A percentile compares a stretch with the other conserved stretches of the same genome.
These are phyloP conservation scores for Termitomyces sp. DNA, from an alignment of 768 basidiomycete genomes.

Conservation along the genomic window DNA sequence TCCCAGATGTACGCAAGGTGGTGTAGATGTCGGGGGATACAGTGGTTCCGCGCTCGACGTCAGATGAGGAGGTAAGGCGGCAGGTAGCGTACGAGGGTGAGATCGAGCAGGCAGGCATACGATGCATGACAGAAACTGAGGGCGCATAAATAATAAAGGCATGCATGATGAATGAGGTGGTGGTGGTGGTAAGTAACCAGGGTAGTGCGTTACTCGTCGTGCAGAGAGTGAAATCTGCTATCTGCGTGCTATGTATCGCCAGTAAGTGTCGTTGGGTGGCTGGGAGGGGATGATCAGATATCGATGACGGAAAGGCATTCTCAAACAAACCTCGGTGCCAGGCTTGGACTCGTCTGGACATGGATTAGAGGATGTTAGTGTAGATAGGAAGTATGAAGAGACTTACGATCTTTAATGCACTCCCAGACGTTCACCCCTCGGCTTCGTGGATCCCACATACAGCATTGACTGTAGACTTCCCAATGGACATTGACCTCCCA, in stretches of 20 bases:
- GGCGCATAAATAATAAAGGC: conserved; percentile 12
- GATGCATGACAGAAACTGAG: background rate
- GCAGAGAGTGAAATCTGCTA: conserved; percentile 14
- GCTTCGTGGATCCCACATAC: conserved; percentile 64
- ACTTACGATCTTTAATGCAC: conserved; percentile 66
- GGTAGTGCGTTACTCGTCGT: background rate
- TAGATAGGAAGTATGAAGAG: background rate
- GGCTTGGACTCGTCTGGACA: conserved; percentile 55
- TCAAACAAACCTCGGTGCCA: conserved; percentile 33
- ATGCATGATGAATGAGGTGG: conserved; percentile 5
- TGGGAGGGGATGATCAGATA: conserved; percentile 13
- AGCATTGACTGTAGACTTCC: conserved; percentile 63
- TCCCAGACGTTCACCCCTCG: conserved; percentile 76
- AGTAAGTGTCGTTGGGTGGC: conserved; percentile 42
- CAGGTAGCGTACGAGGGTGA: background rate
- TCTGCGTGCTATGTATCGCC: conserved; percentile 47
- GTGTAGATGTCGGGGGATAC: background rate
- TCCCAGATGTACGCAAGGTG: background rate
- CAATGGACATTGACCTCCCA: conserved; percentile 71
- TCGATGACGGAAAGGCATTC: conserved; percentile 1
- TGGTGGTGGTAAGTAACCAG: conserved; percentile 12
- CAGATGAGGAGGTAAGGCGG: background rate
- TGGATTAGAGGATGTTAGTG: conserved; percentile 4
- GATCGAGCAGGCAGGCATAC: background rate
- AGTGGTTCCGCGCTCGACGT: background rate